A percentile compares a stretch with the other conserved stretches of the same genome.
phyloP scores from a whole-genome alignment of 129 eudicot genomes.

The Saposhnikovia divaricata region DNA sequence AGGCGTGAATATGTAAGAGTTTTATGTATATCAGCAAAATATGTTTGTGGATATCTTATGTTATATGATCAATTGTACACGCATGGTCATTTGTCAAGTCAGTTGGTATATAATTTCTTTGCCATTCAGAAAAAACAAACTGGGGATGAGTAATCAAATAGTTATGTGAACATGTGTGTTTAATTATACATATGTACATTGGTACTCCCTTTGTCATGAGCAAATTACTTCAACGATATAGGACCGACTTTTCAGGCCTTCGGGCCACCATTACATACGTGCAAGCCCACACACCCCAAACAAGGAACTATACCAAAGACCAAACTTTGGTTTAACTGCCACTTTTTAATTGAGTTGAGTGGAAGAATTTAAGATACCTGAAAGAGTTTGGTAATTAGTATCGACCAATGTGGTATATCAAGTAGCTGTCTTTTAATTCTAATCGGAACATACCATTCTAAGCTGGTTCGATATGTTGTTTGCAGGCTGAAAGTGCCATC shows the following conservation, averaged over 20 bases:
- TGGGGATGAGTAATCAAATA: background rate
- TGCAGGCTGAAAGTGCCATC: slow-evolving; percentile 91
- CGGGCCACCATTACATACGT: background rate
- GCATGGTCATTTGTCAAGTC: background rate
- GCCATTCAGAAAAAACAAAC: background rate
- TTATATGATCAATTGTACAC: background rate
- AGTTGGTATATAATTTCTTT: background rate
- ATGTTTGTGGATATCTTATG: background rate
- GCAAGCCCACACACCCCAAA: background rate
- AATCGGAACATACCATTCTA: background rate
- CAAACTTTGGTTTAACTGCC: background rate
- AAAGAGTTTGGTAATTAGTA: background rate
- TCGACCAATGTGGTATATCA: background rate
- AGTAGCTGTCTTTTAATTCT: background rate
- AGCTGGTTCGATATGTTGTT: background rate
- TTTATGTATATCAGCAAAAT: background rate
- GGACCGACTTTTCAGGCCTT: background rate
- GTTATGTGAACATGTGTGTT: background rate
- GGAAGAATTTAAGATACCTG: background rate
- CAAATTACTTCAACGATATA: background rate
- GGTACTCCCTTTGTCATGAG: background rate
- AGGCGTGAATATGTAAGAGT: background rate
- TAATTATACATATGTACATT: background rate
- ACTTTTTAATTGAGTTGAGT: background rate
- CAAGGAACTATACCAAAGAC: background rate